These are phyloP conservation scores for Betula pendula DNA, from an alignment of 306 rosid genomes.

Conservation along the genomic window DNA sequence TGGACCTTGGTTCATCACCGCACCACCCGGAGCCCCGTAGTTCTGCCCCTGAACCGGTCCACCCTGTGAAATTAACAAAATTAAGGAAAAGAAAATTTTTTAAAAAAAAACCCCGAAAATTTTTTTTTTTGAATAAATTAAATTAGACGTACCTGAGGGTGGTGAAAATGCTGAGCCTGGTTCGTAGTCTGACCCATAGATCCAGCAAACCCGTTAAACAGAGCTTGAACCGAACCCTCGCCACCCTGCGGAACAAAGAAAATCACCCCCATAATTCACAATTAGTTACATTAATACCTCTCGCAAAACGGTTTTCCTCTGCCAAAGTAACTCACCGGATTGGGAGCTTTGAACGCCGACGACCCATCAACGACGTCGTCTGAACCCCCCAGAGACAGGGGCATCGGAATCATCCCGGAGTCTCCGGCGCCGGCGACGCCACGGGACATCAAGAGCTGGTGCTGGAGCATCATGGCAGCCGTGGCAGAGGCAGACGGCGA, in stretches of 20 bases:
- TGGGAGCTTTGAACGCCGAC: constrained; percentile 56
- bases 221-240: constrained; percentile 52
- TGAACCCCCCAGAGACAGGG: constrained; percentile 37
- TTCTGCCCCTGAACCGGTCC: constrained; percentile 46
- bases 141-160: constrained; percentile 46
- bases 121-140: not conserved
- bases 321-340: constrained; percentile 35
- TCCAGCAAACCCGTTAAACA: constrained; percentile 61
- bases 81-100: not conserved
- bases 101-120: too few relatives aligned
- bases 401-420: constrained; percentile 52
- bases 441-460: constrained; percentile 63
- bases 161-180: constrained; percentile 62
- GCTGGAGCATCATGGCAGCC: constrained; percentile 74
- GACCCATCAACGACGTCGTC: constrained; percentile 69
- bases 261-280: constrained; percentile 1
- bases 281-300: constrained; percentile 1
- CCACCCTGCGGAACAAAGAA: constrained; percentile 31
- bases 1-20: constrained; percentile 48
- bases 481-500: constrained; percentile 21
- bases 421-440: constrained; percentile 26
- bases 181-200: constrained; percentile 44
- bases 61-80: constrained; percentile 23
- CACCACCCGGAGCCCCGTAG: constrained; percentile 44
- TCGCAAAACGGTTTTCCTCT: not conserved